phyloP scores from a whole-genome alignment of 2,329 filamentous ascomycete genomes.

The Colletotrichum ledebouriae region DNA sequence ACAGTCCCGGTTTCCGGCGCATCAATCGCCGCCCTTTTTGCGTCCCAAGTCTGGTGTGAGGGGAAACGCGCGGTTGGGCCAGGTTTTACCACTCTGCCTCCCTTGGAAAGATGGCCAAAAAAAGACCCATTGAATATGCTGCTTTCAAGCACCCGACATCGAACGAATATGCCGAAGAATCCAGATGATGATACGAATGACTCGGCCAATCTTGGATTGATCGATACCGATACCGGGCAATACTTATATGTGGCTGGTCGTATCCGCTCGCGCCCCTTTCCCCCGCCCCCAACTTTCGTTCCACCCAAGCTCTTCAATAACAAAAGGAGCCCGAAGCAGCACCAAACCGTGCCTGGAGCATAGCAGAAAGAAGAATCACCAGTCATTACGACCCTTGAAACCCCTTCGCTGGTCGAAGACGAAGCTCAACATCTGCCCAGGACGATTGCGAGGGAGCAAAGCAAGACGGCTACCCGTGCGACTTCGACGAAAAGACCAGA shows the following conservation, averaged over 20 bases:
- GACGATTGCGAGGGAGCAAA: not conserved
- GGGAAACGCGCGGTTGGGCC: conserved; percentile 14
- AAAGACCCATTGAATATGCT: conserved; percentile 24
- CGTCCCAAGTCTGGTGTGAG: conserved; percentile 21
- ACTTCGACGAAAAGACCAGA: conserved; percentile 15
- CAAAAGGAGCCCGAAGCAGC: conserved; percentile 2
- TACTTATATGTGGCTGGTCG: conserved; percentile 80
- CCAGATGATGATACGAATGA: conserved; percentile 25
- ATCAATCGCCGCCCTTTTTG: not conserved
- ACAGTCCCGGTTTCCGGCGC: conserved; percentile 1
- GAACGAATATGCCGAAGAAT: conserved; percentile 23
- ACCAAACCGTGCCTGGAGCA: conserved; percentile 13
- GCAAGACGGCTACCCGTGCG: conserved; percentile 13
- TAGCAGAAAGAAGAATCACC: conserved; percentile 3
- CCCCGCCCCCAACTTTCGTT: conserved; percentile 53
- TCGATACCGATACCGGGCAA: conserved; percentile 77
- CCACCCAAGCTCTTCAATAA: conserved; percentile 6
- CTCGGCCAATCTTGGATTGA: conserved; percentile 28
- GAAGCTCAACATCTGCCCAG: not conserved
- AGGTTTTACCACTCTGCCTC: conserved; percentile 11
- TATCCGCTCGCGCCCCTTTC: conserved; percentile 70
- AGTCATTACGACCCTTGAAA: not conserved
- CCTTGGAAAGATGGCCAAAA: not conserved
- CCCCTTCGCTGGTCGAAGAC: not conserved
- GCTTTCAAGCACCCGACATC: conserved; percentile 33